Percentiles rank a stretch among this genome's conserved stretches.
Evolutionary conservation across 2,329 filamentous ascomycete species (phyloP).

Genomic region (Cladorrhinum sp.): DNA sequence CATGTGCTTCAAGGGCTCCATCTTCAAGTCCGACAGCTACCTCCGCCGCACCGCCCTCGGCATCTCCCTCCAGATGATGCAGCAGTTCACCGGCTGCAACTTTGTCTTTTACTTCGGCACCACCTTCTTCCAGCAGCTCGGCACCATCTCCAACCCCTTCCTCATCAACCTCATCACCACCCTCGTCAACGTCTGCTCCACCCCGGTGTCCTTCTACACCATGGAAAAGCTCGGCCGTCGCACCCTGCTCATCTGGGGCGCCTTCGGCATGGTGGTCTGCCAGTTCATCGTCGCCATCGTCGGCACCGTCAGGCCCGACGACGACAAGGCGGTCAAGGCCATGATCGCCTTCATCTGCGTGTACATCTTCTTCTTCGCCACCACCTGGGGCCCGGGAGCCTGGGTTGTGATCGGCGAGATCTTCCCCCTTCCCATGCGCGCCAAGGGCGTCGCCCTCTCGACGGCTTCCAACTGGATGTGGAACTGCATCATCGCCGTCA

Average conservation of each 20-base stretch:
- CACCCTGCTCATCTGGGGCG: slow-evolving; percentile 65
- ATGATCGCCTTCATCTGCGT: slow-evolving; percentile 75
- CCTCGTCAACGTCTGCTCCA: slow-evolving; percentile 71
- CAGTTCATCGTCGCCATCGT: slow-evolving; percentile 68
- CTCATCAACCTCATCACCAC: slow-evolving; percentile 70
- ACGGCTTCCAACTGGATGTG: slow-evolving; percentile 60
- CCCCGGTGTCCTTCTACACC: slow-evolving; percentile 68
- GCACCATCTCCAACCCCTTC: slow-evolving; percentile 65
- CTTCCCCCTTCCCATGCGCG: slow-evolving; percentile 72
- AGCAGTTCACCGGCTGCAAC: slow-evolving; percentile 63
- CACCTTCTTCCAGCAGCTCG: slow-evolving; percentile 65
- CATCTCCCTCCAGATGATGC: slow-evolving; percentile 58
- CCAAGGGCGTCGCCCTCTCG: slow-evolving; percentile 62
- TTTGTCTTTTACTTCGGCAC: slow-evolving; percentile 73
- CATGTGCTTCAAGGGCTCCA: slow-evolving; percentile 53
- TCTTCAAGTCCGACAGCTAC: slow-evolving; percentile 52
- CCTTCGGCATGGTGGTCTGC: slow-evolving; percentile 64
- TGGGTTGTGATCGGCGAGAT: slow-evolving; percentile 73
- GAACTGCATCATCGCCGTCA: slow-evolving; percentile 75
- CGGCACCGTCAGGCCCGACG: slow-evolving; percentile 41
- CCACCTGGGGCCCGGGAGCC: slow-evolving; percentile 66
- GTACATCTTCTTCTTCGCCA: slow-evolving; percentile 77
- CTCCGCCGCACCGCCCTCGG: slow-evolving; percentile 56
- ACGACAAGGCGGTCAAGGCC: slow-evolving; percentile 39
- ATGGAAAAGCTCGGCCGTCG: slow-evolving; percentile 70